Evolutionary conservation across 2,329 filamentous ascomycete genomes (phyloP).

Genomic region (Diplodia seriata): DNA sequence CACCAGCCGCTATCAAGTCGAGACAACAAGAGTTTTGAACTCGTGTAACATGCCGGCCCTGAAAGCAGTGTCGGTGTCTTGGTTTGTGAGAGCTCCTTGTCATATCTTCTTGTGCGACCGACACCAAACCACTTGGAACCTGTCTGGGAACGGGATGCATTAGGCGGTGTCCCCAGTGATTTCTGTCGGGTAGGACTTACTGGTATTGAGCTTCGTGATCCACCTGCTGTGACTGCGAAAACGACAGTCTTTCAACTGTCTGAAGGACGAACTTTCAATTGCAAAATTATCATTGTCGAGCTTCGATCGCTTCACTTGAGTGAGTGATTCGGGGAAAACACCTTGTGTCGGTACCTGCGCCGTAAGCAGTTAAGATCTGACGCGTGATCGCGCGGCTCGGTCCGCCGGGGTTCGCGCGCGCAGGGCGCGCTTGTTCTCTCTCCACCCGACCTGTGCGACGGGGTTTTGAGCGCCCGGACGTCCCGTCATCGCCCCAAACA

Average conservation of each 20-base stretch:
- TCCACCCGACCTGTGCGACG: not conserved
- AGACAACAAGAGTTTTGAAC: not conserved
- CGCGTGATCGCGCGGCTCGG: constrained; percentile 26
- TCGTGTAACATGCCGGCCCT: not conserved
- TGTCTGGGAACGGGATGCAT: constrained; percentile 3
- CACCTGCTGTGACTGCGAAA: not conserved
- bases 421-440: not conserved
- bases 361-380: constrained; percentile 6
- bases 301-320: too few species aligned
- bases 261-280: not conserved
- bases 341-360: constrained; percentile 4
- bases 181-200: not conserved
- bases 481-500: constrained; percentile 20
- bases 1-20: not conserved
- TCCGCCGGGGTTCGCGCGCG: not conserved
- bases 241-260: not conserved
- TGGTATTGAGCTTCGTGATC: not conserved
- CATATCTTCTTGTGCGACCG: not conserved
- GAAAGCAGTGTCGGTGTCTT: not conserved
- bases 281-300: not conserved
- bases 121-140: not conserved
- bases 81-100: not conserved
- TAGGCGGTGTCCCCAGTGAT: not conserved
- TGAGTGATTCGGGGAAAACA: not conserved
- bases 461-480: not conserved